Conservation (phyloP, 2,329 filamentous ascomycete species). For the Alternaria incomplexa region DNA sequence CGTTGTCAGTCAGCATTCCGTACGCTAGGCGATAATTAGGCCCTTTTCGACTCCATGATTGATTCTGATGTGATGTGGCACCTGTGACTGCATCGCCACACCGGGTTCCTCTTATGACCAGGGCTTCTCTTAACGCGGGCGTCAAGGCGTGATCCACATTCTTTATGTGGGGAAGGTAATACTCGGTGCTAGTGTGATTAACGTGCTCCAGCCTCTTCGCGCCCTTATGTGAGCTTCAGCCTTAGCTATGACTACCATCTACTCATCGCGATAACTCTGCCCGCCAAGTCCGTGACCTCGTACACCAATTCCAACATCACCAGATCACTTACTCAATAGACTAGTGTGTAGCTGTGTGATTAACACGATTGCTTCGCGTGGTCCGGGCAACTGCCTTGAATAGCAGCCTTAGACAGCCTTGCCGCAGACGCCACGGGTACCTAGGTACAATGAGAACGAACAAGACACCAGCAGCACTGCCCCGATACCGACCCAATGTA, state of each 20-base stretch:
- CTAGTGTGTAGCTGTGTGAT: not conserved
- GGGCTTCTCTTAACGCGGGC: not conserved
- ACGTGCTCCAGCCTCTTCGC: not conserved
- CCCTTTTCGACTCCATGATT: not conserved
- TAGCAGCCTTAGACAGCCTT: slow-evolving; percentile 8
- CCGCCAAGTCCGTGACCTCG: not conserved
- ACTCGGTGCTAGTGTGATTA: not conserved
- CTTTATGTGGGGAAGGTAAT: not conserved
- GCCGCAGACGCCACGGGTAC: not conserved
- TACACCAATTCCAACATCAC: not conserved
- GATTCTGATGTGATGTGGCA: not conserved
- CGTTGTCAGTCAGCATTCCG: not conserved
- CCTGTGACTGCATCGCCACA: not conserved
- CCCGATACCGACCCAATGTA: not conserved
- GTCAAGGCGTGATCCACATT: not conserved
- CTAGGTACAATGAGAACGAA: not conserved
- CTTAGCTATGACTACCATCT: slow-evolving; percentile 1
- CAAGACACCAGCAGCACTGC: not conserved
- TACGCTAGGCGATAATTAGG: not conserved
- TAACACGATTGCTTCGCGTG: not conserved
- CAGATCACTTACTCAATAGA: not conserved
- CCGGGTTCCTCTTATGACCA: not conserved
- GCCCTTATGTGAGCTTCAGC: not conserved
- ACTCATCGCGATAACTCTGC: not conserved
- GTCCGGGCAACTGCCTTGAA: not conserved